Conservation (phyloP, 768 basidiomycete genomes). For the Boletus vermiculosoides region DNA sequence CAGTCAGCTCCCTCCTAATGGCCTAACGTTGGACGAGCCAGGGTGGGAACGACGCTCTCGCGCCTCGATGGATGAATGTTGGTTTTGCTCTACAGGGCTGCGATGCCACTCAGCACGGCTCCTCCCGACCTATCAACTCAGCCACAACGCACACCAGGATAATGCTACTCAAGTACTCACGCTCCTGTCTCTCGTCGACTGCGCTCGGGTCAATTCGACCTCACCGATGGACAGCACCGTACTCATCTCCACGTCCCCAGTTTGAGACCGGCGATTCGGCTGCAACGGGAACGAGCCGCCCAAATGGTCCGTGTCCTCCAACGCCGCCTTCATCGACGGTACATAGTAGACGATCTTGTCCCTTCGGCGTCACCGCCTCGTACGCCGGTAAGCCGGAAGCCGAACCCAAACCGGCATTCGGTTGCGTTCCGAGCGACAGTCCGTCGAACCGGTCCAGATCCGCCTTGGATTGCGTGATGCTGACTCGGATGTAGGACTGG, state of each 20-base stretch:
- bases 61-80: no score
- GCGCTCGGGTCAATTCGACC: constrained; percentile 44
- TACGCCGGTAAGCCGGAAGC: constrained; percentile 22
- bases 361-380: constrained; percentile 30
- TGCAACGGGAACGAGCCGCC: constrained; percentile 13
- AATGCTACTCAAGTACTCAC: constrained; percentile 55
- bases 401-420: not conserved
- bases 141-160: constrained; percentile 43
- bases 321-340: constrained; percentile 30
- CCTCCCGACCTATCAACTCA: no score
- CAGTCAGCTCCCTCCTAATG: no score
- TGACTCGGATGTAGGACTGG: constrained; percentile 19
- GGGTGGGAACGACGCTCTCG: no score
- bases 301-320: constrained; percentile 27
- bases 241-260: constrained; percentile 25
- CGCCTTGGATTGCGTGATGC: constrained; percentile 2
- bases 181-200: constrained; percentile 30
- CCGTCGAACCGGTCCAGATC: not conserved
- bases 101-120: no score
- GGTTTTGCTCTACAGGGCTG: no score
- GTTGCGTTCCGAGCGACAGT: not conserved
- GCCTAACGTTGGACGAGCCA: no score
- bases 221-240: constrained; percentile 36
- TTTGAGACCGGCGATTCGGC: constrained; percentile 27
- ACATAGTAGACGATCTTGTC: not conserved